Conservation (phyloP, 2,329 filamentous ascomycete genomes). For the Diaporthe ilicicola region DNA sequence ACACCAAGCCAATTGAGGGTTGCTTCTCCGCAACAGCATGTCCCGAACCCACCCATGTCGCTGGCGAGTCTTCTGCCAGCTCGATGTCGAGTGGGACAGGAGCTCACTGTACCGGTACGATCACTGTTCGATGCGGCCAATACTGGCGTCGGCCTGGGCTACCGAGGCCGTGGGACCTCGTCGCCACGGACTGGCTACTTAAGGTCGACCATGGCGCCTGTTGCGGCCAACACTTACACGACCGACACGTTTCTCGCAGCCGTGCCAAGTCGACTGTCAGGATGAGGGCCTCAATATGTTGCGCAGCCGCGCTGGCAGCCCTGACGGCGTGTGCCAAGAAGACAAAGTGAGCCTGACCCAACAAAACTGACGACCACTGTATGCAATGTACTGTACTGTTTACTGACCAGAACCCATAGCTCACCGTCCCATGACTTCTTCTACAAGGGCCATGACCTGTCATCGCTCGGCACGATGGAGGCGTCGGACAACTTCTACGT, state of each 20-base stretch:
- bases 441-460: constrained; percentile 28
- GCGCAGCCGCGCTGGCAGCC: constrained; percentile 8
- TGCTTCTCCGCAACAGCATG: constrained; percentile 5
- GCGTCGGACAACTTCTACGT: constrained; percentile 16
- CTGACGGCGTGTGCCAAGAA: constrained; percentile 7
- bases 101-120: too few species aligned
- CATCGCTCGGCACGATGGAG: constrained; percentile 21
- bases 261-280: neutral
- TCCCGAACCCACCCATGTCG: neutral
- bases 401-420: neutral
- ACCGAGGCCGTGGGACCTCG: neutral
- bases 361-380: neutral
- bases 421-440: neutral
- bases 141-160: neutral
- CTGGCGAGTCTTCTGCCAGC: neutral
- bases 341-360: neutral
- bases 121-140: neutral
- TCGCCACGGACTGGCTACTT: neutral
- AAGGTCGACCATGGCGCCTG: neutral
- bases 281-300: neutral
- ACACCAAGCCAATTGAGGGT: constrained; percentile 6
- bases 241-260: too few species aligned
- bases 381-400: too few species aligned
- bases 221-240: too few species aligned
- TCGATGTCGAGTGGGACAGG: constrained; percentile 2